phyloP scores from a whole-genome alignment of 2,329 filamentous ascomycete genomes.

The Arthrobotrys conoides region DNA sequence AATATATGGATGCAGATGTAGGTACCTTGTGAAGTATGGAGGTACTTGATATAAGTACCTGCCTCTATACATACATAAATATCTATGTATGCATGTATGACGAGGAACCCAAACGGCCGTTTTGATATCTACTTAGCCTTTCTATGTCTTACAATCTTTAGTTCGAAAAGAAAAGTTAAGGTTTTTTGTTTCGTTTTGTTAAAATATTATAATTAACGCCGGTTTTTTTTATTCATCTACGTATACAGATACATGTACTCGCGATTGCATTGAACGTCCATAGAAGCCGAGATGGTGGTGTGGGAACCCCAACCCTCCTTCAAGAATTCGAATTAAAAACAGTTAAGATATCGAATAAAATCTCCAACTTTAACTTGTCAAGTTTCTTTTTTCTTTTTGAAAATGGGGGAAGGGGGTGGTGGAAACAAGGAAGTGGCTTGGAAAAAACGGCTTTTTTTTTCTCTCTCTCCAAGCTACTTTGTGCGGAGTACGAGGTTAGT shows the following conservation, averaged over 20 bases:
- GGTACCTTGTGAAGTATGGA: too few species aligned
- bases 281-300: slow-evolving; percentile 42
- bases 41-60: not conserved
- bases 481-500: not conserved
- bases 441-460: slow-evolving; percentile 46
- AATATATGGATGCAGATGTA: too few species aligned
- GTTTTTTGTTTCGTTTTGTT: not conserved
- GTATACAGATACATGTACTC: too few species aligned
- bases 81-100: too few species aligned
- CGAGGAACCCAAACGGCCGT: not conserved
- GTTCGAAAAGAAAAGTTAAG: not conserved
- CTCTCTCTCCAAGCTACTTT: too few species aligned
- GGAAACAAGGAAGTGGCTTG: slow-evolving; percentile 57
- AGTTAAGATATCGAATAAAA: not conserved
- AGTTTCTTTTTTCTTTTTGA: not conserved
- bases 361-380: too few species aligned
- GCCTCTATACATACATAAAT: too few species aligned
- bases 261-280: not conserved
- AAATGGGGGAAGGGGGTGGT: not conserved
- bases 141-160: slow-evolving; percentile 6
- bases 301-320: slow-evolving; percentile 17
- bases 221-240: too few species aligned
- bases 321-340: not conserved
- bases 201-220: too few species aligned
- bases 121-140: not conserved